A percentile compares a stretch with the other conserved stretches of the same genome.
These are phyloP conservation scores for Babesia caballi DNA, from an alignment of 169 alveolate genomes.

Conservation along the genomic window DNA sequence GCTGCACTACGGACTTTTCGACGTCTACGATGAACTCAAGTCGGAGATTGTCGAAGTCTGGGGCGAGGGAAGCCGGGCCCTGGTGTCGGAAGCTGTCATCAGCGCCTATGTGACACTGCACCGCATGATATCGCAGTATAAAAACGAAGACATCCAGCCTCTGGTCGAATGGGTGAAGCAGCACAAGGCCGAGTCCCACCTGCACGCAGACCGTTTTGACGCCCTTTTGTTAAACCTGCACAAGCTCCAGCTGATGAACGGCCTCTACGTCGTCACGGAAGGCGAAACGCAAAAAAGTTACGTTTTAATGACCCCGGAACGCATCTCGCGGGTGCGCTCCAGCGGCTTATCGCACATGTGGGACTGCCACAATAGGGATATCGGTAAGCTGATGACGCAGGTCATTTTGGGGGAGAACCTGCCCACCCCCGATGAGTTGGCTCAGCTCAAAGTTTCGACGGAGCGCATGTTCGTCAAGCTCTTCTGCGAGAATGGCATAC, in stretches of 20 bases:
- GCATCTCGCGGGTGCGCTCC: constrained; percentile 7
- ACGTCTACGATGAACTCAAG: constrained; percentile 41
- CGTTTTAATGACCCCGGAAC: not conserved
- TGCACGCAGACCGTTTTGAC: constrained; percentile 48
- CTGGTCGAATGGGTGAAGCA: constrained; percentile 44
- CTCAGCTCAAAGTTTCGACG: constrained; percentile 2
- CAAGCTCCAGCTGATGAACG: constrained; percentile 30
- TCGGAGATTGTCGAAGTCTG: constrained; percentile 31
- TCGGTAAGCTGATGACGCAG: constrained; percentile 61
- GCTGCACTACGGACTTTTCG: constrained; percentile 49
- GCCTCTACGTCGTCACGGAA: not conserved
- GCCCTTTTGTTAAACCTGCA: constrained; percentile 38
- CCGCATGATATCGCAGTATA: not conserved
- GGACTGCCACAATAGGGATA: constrained; percentile 48
- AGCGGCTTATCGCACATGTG: constrained; percentile 47
- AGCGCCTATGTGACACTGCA: constrained; percentile 44
- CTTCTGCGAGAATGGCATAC: constrained; percentile 55
- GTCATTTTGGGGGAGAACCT: constrained; percentile 39
- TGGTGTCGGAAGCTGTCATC: constrained; percentile 23
- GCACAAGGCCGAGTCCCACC: constrained; percentile 7
- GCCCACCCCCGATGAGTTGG: constrained; percentile 33
- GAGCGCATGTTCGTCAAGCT: constrained; percentile 25
- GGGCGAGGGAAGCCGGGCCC: constrained; percentile 28
- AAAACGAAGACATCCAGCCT: constrained; percentile 22
- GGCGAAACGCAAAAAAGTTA: constrained; percentile 6